These are phyloP conservation scores for Gonapodya prolifera DNA, from an alignment of 192 early-diverging fungal genomes.

Conservation along the genomic window DNA sequence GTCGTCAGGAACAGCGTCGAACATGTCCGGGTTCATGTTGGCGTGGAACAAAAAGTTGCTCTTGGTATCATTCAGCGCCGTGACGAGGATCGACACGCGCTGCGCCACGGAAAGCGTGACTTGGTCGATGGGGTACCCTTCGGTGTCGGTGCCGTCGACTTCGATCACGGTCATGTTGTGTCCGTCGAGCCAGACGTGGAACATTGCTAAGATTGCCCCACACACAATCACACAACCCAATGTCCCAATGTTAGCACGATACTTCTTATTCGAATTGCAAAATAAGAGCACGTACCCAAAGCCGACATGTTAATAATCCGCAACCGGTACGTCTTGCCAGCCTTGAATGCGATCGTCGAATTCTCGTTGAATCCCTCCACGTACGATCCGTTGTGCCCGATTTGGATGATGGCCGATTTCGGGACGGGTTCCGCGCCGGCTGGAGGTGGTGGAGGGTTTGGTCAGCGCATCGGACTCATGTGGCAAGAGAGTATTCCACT, in stretches of 20 bases:
- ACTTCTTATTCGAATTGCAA: no score
- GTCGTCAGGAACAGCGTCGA: conserved; percentile 44
- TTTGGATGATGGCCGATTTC: conserved; percentile 52
- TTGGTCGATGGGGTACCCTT: conserved; percentile 35
- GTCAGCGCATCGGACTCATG: no score
- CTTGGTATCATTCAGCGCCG: conserved; percentile 41
- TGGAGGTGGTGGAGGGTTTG: no score
- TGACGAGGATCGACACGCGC: conserved; percentile 68
- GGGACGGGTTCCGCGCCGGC: conserved; percentile 53
- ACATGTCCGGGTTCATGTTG: conserved; percentile 65
- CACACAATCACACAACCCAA: no score
- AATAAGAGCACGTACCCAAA: no score
- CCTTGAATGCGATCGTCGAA: conserved; percentile 34
- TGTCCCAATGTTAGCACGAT: no score
- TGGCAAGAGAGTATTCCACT: no score
- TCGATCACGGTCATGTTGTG: conserved; percentile 73
- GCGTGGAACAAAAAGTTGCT: conserved; percentile 61
- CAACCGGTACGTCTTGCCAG: conserved; percentile 72
- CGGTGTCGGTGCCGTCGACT: conserved; percentile 58
- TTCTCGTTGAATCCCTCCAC: neutral
- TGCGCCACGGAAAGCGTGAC: conserved; percentile 59
- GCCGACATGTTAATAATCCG: conserved; percentile 74
- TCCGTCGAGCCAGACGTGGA: conserved; percentile 65
- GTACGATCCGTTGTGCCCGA: conserved; percentile 21
- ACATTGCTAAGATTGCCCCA: no score